phyloP scores from a whole-genome alignment of 139 green algal species.

The Chlorella sorokiniana region DNA sequence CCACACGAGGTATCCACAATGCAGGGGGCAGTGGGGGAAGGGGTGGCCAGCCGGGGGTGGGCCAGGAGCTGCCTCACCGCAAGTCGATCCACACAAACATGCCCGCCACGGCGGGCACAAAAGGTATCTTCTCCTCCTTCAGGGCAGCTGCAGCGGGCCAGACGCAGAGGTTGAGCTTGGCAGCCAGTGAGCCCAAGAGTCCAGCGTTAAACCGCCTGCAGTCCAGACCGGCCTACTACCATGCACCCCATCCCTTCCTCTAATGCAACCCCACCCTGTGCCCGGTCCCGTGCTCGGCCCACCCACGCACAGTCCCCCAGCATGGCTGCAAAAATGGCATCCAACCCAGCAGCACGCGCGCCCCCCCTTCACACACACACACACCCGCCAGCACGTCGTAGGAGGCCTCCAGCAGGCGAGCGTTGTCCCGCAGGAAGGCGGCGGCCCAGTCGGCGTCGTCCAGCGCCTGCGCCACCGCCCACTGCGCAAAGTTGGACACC shows the following conservation, averaged over 20 bases:
- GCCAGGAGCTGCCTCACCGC: constrained; percentile 20
- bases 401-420: constrained; percentile 37
- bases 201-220: no score
- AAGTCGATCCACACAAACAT: constrained; percentile 87
- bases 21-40: no score
- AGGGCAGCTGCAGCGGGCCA: constrained; percentile 56
- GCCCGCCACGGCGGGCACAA: constrained; percentile 47
- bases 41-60: no score
- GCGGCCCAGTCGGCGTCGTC: constrained; percentile 57
- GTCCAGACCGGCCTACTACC: no score
- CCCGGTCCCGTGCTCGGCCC: no score
- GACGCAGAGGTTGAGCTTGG: not conserved
- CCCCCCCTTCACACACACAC: no score
- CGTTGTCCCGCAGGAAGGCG: constrained; percentile 63
- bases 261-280: no score
- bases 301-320: no score
- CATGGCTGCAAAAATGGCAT: not conserved
- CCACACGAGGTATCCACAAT: no score
- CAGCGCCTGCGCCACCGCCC: constrained; percentile 52
- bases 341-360: not conserved
- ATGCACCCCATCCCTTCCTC: no score
- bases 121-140: constrained; percentile 56
- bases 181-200: not conserved
- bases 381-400: constrained; percentile 59
- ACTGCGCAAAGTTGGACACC: constrained; percentile 43